A percentile compares a stretch with the other conserved stretches of the same genome.
Conservation (phyloP, 73 alveolate genomes). For the Tetrahymena elliotti region DNA sequence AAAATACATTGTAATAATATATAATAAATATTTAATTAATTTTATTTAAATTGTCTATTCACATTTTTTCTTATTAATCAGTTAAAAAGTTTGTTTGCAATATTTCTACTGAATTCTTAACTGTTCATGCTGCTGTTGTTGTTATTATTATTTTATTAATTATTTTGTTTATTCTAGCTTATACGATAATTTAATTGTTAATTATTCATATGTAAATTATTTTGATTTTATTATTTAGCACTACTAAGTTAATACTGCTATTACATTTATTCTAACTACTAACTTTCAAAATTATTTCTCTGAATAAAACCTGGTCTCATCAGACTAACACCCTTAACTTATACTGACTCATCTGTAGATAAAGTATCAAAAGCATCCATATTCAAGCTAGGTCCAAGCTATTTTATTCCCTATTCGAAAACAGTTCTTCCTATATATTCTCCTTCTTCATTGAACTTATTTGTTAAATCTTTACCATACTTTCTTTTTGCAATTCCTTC, state of each 20-base stretch:
- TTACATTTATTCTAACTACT: background rate
- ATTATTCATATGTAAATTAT: too few relatives aligned
- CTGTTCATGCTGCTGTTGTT: background rate
- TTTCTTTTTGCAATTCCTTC: background rate
- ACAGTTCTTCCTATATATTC: background rate
- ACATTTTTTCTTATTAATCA: background rate
- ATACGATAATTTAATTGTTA: background rate
- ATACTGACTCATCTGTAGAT: background rate
- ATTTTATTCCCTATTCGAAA: background rate
- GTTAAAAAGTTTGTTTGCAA: background rate
- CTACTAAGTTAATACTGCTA: background rate
- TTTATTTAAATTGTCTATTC: background rate
- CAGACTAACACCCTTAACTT: background rate
- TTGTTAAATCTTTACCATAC: background rate
- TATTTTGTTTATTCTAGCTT: background rate
- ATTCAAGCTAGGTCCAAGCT: background rate
- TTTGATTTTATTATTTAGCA: background rate
- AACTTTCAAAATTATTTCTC: background rate
- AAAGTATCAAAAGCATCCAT: background rate
- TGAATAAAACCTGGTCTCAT: background rate
- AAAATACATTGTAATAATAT: too few relatives aligned
- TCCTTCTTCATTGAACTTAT: background rate
- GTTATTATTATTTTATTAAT: too few relatives aligned
- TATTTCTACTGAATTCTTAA: background rate
- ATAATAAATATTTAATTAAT: too few relatives aligned